Percentiles rank a stretch among this genome's conserved stretches.
Evolutionary conservation across 2,329 filamentous ascomycete species (phyloP).

Genomic region (Ophiostoma perfectum): DNA sequence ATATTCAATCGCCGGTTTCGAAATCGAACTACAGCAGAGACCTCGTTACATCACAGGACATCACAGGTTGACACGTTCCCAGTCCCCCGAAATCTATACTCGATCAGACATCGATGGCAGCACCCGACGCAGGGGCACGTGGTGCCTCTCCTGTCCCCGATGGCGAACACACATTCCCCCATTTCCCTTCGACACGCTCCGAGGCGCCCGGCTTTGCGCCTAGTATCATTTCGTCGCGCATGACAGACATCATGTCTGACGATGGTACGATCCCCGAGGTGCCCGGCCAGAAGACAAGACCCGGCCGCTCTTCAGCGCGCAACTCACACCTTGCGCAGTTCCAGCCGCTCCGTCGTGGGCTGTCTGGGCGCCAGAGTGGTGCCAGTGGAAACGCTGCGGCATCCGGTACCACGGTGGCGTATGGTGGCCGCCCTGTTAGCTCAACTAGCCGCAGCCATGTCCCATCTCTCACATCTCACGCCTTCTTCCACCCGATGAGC

Average conservation of each 20-base stretch:
- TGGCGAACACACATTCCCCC: constrained; percentile 39
- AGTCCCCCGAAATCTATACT: too few relatives aligned
- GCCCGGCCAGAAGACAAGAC: constrained; percentile 25
- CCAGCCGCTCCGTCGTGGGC: constrained; percentile 50
- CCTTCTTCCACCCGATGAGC: constrained; percentile 95
- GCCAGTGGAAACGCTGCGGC: constrained; percentile 32
- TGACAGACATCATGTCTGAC: constrained; percentile 60
- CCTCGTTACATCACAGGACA: not conserved
- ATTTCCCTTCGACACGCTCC: constrained; percentile 39
- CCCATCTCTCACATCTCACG: constrained; percentile 79
- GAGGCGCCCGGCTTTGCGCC: constrained; percentile 42
- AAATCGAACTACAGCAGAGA: too few relatives aligned
- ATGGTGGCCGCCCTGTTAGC: constrained; percentile 55
- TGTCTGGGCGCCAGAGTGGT: constrained; percentile 44
- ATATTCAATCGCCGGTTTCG: too few relatives aligned
- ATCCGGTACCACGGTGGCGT: constrained; percentile 15
- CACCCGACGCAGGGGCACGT: constrained; percentile 36
- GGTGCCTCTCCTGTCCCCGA: constrained; percentile 31
- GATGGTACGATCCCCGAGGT: constrained; percentile 41
- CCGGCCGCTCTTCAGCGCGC: constrained; percentile 34
- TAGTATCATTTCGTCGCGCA: constrained; percentile 65
- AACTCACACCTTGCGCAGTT: constrained; percentile 33
- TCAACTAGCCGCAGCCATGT: constrained; percentile 79
- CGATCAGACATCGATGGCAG: constrained; percentile 19
- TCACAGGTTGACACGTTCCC: not conserved